Evolutionary conservation across 768 basidiomycete species (phyloP), one percentile per base, ranked within the genome.

Genomic region (Ramaria sp.): DNA sequence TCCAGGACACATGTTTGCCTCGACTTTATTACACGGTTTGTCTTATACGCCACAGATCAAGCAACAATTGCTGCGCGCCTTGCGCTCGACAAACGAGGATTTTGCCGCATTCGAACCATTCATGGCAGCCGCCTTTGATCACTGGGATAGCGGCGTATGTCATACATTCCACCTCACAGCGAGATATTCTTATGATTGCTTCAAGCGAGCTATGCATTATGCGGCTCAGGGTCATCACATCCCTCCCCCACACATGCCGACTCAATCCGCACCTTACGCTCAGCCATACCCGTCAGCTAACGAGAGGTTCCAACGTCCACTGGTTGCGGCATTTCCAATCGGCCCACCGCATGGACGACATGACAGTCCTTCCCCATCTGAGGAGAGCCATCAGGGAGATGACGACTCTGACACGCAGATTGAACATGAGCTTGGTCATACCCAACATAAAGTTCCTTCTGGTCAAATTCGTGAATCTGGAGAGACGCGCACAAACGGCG

Each of bases 61-160:
- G 70, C 80, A 82, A 57, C 86, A 90, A 62, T 72, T 90, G 30
- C 68, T 91, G 33, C 80, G 86, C 50, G 81, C 79, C 5, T 72
- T 91, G 49, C 77, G 78, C 60, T 83, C 91, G 80, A 81, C 85
- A 30, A 81, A 80, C 69, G 88, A 90, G 53, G 89, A 91, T 63
- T 76, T 91, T 17, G 82, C 81, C 2, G 81, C 84, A 10, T 71
- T 91, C 51, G 86, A 91, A 65, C 85, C 87, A 27, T 73, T 88
- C 62, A 84, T 91, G 47, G 88, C 89, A 5, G 83, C 86, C 46
- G 88, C 88, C 17, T 91, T 87, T 78, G 89, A 91, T 58, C 83
- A 86, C 41, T 91, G 89, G 89, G 84, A 91, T 63, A 80, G 82
- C 62, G 82, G 84, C 67, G 88, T 89, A 64, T 57, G 79, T 67